Evolutionary conservation across 2,329 filamentous ascomycete species (phyloP).

Genomic region (Trichoderma citrinoviride): DNA sequence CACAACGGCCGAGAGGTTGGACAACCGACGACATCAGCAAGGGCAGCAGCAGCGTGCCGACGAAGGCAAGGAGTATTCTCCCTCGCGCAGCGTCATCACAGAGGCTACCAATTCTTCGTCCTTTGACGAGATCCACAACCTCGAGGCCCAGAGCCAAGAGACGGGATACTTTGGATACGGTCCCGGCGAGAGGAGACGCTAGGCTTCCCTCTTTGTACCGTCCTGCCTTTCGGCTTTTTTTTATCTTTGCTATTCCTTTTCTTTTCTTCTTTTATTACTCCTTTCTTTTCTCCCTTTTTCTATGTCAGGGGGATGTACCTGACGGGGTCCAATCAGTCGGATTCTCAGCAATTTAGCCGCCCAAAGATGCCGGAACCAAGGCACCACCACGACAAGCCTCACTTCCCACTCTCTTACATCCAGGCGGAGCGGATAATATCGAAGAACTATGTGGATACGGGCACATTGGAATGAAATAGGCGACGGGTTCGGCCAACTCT

Average conservation of each 20-base stretch:
- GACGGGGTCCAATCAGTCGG: neutral
- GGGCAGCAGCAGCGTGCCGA: constrained; percentile 40
- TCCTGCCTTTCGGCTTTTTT: neutral
- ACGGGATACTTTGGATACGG: constrained; percentile 24
- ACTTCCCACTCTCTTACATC: neutral
- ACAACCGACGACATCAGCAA: too few relatives aligned
- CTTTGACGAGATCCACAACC: constrained; percentile 32
- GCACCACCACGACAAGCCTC: neutral
- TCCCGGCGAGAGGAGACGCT: neutral
- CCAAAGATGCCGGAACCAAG: neutral
- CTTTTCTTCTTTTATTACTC: neutral
- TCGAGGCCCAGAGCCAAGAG: constrained; percentile 36
- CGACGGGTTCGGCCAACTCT: neutral
- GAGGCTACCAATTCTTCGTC: constrained; percentile 24
- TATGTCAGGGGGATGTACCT: neutral
- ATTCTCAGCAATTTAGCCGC: constrained; percentile 7
- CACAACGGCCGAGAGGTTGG: neutral
- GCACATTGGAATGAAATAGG: neutral
- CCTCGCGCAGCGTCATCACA: constrained; percentile 28
- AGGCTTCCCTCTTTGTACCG: neutral
- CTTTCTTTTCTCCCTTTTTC: neutral
- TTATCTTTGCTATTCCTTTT: neutral
- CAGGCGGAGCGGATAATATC: neutral
- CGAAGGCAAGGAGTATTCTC: constrained; percentile 28
- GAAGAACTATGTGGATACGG: neutral